Conservation (phyloP, 805 yeast genomes). For the Lachancea nothofagi region DNA sequence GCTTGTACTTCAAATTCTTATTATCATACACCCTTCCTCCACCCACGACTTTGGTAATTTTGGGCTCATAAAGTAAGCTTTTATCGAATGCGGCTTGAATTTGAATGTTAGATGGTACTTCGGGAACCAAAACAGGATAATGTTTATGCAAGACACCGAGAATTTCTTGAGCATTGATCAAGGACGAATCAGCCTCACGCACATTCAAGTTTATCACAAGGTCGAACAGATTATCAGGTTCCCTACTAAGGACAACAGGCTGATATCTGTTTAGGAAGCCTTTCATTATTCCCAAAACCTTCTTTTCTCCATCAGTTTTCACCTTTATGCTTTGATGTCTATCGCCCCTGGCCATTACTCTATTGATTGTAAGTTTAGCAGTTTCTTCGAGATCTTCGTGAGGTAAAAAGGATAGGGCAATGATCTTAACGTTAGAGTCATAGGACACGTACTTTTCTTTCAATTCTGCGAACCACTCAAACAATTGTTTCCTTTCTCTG, state of each 20-base stretch:
- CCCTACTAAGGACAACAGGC: slow-evolving; percentile 39
- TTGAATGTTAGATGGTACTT: slow-evolving; percentile 38
- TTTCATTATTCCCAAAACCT: slow-evolving; percentile 58
- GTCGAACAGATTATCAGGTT: slow-evolving; percentile 69
- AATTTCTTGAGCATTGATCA: slow-evolving; percentile 44
- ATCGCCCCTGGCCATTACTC: slow-evolving; percentile 72
- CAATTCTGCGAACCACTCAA: slow-evolving; percentile 44
- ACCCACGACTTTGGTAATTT: slow-evolving; percentile 35
- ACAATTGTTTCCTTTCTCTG: slow-evolving; percentile 63
- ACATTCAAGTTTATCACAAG: slow-evolving; percentile 53
- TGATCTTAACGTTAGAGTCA: slow-evolving; percentile 45
- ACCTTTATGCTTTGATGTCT: slow-evolving; percentile 79
- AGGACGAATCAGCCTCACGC: slow-evolving; percentile 38
- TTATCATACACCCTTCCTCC: slow-evolving; percentile 12
- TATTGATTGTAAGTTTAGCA: slow-evolving; percentile 42
- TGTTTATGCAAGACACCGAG: slow-evolving; percentile 35
- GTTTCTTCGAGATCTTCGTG: slow-evolving; percentile 30
- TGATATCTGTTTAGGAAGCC: slow-evolving; percentile 72
- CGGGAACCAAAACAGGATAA: slow-evolving; percentile 42
- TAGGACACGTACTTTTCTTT: slow-evolving; percentile 41
- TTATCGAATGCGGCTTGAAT: slow-evolving; percentile 43
- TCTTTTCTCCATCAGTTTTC: slow-evolving; percentile 39
- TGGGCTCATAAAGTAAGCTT: slow-evolving; percentile 55
- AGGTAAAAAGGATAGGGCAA: slow-evolving; percentile 65
- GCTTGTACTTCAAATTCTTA: slow-evolving; percentile 22